Evolutionary conservation across 2,329 filamentous ascomycete species (phyloP), one percentile per base, ranked within the genome.

Genomic region (Sordariomycetes sp.): DNA sequence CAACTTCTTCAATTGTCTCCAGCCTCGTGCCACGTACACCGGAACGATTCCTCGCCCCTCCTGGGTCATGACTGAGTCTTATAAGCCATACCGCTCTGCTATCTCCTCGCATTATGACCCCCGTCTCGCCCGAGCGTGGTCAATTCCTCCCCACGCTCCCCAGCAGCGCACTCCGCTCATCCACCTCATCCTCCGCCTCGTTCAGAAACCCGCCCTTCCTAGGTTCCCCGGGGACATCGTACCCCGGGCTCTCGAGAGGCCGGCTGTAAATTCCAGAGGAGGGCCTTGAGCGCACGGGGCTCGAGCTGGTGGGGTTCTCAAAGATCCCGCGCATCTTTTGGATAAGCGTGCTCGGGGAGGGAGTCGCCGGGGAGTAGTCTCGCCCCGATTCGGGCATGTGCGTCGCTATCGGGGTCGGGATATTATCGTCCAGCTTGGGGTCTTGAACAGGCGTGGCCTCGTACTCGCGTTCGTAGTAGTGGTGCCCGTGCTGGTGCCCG

Each of bases 251-350:
- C 10, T 25, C 20, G 18, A n/a, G 37, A 4, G 37, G 14, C 6
- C 37, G 37, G 48, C 63, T 59, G 22, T 64, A 64, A 35, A 65
- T 56, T n/a, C 66, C 62, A 43, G 67, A 66, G 0, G 64, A 61
- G 51, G 65, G 61, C 24, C 64, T 61, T 20, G 63, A 65, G 11
- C 62, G 63, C n/a, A 60, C 60, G 7, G 64, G 64, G 51, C 63
- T 67, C 22, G 59, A 58, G 16, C 46, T 18, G 11, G 53, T 57
- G n/a, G 55, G 53, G 53, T 57, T 59, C 61, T 75, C 73, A 57
- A 75, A 76, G 48, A 76, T 70, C 59, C 63, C 73, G 24, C 73
- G 69, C 68, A 76, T 72, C 35, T 69, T 68, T 56, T 71, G 67
- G 64, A 76, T 75, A 22, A 75, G 62, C 16, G 64, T 67, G 11